Evolutionary conservation across 768 basidiomycete species (phyloP), one percentile per base, ranked within the genome.

Genomic region (Erythrobasidium yunnanense): DNA sequence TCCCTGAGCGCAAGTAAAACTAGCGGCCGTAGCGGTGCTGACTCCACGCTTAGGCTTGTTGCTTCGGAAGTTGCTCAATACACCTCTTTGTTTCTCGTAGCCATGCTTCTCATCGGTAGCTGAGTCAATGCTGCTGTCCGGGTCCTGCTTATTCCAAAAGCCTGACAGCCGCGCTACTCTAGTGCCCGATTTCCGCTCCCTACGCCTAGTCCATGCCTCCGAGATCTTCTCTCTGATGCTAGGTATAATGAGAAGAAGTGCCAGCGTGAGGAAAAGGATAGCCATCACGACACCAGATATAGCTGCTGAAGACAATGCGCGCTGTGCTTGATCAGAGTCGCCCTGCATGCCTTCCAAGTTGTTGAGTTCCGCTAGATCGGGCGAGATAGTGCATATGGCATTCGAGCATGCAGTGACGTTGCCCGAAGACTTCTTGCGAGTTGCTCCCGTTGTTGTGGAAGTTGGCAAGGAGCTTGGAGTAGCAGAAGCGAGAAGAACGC

Each of bases 161-260:
- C n/a, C n/a, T 11, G 38, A n/a, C 11, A 42, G 38, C 11, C n/a
- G 11, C 11, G 38, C 38, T n/a, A n/a, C 38, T 11, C n/a, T 42
- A 11, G n/a, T 11, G 11, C 11, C n/a, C 11, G 11, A 11, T n/a
- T 42, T 42, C 38, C n/a, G 11, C n/a, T 42, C 38, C 38, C 38
- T 11, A n/a, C 38, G 38, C 11, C 38, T 11, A 11, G 11, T 11
- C 38, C 38, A 42, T 11, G 38, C 11, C 38, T 51, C 49, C 17
- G 13, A 15, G 49, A 51, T 13, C 49, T 13, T 25, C n/a, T 62
- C 58, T 15, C 58, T 15, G 3, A 62, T 29, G 13, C 35, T 62
- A 25, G 58, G 58, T 15, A 62, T 47, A n/a, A 62, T 23, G 46
- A 62, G 58, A 27, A 62, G 29, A 18, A 62, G 46, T 20, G 46